These are phyloP conservation scores for Phytopythium litorale DNA, from an alignment of 352 stramenopile genomes.

Conservation along the genomic window DNA sequence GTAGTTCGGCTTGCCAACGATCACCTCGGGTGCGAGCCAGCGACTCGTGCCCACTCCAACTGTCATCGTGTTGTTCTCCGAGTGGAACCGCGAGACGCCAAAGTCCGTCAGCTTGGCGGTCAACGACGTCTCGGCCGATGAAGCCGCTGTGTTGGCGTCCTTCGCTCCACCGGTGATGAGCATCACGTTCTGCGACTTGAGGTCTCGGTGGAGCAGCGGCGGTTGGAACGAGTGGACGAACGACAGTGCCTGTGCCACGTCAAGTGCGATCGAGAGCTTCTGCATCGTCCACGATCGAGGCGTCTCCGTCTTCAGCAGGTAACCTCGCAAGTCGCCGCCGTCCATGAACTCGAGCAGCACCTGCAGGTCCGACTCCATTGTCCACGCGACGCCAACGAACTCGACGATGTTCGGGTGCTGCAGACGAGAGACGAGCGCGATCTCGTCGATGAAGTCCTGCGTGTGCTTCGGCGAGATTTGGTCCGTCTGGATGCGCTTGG, in stretches of 20 bases:
- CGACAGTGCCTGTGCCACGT: conserved; percentile 32
- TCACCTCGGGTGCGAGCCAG: conserved; percentile 44
- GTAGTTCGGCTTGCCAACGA: conserved; percentile 24
- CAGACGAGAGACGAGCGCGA: conserved; percentile 43
- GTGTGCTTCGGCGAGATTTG: conserved; percentile 32
- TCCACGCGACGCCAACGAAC: conserved; percentile 50
- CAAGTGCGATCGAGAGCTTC: conserved; percentile 31
- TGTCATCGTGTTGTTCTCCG: conserved; percentile 32
- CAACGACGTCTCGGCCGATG: not conserved
- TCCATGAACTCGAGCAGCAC: conserved; percentile 10
- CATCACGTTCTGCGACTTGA: conserved; percentile 48
- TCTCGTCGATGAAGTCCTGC: conserved; percentile 34
- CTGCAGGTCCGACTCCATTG: conserved; percentile 18
- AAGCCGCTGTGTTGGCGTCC: not conserved
- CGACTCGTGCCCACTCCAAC: conserved; percentile 26
- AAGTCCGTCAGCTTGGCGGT: conserved; percentile 47
- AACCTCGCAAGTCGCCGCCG: conserved; percentile 17
- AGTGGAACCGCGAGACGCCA: conserved; percentile 33
- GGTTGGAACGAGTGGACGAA: conserved; percentile 38
- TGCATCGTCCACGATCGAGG: conserved; percentile 29
- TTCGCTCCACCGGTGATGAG: conserved; percentile 12
- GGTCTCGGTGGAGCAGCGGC: conserved; percentile 31
- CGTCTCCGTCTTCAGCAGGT: conserved; percentile 20
- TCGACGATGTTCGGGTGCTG: conserved; percentile 52
- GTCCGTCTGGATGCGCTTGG: conserved; percentile 45